Base-by-base conservation (phyloP, 345 rosid species). In the Brassica carinata region DNA sequence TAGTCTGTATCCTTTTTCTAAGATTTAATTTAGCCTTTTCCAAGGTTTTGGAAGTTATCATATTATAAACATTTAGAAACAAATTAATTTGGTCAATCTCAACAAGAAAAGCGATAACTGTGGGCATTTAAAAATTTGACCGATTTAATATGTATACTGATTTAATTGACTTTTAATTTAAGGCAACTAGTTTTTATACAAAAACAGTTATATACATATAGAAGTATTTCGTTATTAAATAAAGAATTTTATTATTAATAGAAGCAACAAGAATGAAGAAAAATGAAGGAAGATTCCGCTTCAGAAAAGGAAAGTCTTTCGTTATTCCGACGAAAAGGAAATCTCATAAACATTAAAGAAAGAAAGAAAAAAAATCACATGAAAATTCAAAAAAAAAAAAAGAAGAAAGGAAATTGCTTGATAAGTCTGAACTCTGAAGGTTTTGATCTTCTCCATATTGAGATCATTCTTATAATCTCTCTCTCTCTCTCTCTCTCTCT, bases 221-320 rank as follows among this genome's bases (percentile, higher is more conserved):
- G 7, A 33, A 36, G 43, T 36, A 36, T 18, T 36, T 48, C 10
- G 29, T 69, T 48, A 7, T 17, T 10, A 64, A 64, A 40, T 6
- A 51, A 74, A 48, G 29, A 51, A 31, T 14, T 9, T 63, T 23
- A 23, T 23, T 65, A 71, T 53, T 10, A 27, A 10, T 1, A 55
- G 43, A 67, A 76, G 72, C 7, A 62, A 62, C 27, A 69, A 77
- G 71, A 77, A 62, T 61, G 29, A 62, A n/a, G 61, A 61, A 62
- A 13, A 62, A 78, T 18, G 19, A 0, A 71, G 64, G 58, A 5
- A 34, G 29, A 34, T 64, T 26, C 64, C 64, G 30, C 51, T n/a
- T 71, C 55, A 53, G 38, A 34, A 71, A 77, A 68, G 67, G 74
- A 29, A 77, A 69, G 19, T 11, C 8, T 18, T 34, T 62, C 26